phyloP scores from a whole-genome alignment of 169 alveolate species.

The Neospora caninum region DNA sequence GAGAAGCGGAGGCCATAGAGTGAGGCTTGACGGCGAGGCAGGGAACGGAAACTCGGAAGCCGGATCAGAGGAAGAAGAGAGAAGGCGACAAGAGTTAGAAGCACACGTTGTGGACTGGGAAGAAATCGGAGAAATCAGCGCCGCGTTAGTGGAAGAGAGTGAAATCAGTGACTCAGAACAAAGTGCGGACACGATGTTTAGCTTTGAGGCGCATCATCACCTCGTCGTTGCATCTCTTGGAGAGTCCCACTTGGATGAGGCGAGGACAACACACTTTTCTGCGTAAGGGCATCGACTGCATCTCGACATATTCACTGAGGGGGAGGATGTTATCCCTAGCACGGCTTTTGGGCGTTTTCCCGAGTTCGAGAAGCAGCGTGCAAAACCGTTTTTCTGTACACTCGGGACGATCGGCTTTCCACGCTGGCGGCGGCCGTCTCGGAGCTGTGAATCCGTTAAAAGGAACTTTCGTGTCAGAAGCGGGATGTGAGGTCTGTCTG shows the following conservation, averaged over 20 bases:
- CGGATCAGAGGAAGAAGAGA: background rate
- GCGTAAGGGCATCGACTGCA: no score
- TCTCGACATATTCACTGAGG: no score
- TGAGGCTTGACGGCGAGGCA: background rate
- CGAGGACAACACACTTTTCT: no score
- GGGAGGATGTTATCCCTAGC: no score
- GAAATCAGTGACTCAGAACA: background rate
- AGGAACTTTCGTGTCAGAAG: no score
- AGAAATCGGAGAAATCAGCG: conserved; percentile 22
- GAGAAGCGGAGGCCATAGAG: background rate
- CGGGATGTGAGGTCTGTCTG: no score
- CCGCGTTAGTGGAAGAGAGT: background rate
- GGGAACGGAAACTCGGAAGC: background rate
- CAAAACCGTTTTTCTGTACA: no score
- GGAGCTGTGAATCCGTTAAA: no score
- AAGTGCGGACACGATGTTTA: background rate
- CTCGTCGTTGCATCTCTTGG: background rate
- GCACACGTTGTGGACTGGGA: background rate
- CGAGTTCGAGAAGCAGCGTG: no score
- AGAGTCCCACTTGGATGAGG: background rate
- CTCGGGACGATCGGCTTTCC: no score
- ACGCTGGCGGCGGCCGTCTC: no score
- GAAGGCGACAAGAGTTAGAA: background rate
- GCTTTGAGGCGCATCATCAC: background rate
- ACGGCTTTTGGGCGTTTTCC: no score